These are phyloP conservation scores for Bonia amplexicaulis DNA, from an alignment of 176 grass and related monocot species.

Conservation along the genomic window DNA sequence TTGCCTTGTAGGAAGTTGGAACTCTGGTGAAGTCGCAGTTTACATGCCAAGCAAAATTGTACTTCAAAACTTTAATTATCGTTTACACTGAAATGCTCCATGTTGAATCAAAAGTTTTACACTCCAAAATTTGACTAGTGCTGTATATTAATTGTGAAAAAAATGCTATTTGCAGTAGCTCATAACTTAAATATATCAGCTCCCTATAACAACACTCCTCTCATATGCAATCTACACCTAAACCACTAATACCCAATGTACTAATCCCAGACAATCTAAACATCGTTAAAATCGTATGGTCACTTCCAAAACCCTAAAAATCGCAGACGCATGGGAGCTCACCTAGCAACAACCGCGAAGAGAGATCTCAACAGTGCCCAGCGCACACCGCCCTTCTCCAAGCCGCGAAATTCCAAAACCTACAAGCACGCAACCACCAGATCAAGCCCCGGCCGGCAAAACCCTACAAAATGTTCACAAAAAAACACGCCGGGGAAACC, in stretches of 20 bases:
- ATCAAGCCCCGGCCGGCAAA: conserved; percentile 10
- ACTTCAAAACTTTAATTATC: neutral
- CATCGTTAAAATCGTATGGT: neutral
- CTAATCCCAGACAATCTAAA: neutral
- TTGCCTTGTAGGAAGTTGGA: neutral
- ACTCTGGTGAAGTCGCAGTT: neutral
- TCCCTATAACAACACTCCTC: neutral
- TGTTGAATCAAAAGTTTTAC: neutral
- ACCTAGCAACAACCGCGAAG: neutral
- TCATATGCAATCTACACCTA: neutral
- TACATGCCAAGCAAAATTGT: neutral
- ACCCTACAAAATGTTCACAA: neutral
- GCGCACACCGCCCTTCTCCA: neutral
- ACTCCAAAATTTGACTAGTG: neutral
- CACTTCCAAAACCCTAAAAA: neutral
- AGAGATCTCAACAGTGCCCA: neutral
- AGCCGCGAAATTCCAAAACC: conserved; percentile 21
- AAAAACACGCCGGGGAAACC: neutral
- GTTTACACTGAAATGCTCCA: neutral
- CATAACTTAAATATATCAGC: neutral
- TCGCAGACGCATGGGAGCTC: neutral
- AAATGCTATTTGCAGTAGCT: neutral
- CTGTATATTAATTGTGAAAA: neutral
- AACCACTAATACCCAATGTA: neutral
- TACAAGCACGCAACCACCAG: conserved; percentile 8